Evolutionary conservation across 202 grass and related monocot genomes (phyloP).

Genomic region (Musa balbisiana): DNA sequence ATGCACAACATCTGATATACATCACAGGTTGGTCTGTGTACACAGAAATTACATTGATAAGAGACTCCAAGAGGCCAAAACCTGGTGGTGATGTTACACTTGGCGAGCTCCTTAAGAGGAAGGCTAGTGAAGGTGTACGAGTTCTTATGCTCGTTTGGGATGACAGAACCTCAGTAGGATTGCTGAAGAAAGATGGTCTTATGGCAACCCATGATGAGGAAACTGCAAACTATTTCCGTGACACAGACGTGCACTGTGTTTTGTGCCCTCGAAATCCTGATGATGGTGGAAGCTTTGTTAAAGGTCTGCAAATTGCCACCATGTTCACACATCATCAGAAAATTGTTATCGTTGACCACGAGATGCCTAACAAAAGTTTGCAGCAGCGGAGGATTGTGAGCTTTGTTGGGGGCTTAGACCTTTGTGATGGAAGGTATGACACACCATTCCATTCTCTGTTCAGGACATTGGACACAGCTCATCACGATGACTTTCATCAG

Average conservation of each 20-base stretch:
- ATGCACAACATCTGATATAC: conserved; percentile 79
- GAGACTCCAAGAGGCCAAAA: conserved; percentile 40
- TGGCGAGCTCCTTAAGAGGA: conserved; percentile 87
- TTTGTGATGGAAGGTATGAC: conserved; percentile 89
- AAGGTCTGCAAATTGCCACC: conserved; percentile 52
- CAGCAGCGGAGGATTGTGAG: conserved; percentile 57
- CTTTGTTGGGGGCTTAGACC: conserved; percentile 83
- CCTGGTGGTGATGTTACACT: conserved; percentile 59
- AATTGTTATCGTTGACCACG: conserved; percentile 74
- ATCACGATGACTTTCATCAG: conserved; percentile 85
- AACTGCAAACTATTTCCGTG: conserved; percentile 52
- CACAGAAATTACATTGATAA: conserved; percentile 67
- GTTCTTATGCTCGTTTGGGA: conserved; percentile 97
- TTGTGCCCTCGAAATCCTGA: conserved; percentile 93
- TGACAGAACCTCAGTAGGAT: conserved; percentile 70
- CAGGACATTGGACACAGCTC: conserved; percentile 65
- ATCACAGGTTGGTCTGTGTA: conserved; percentile 87
- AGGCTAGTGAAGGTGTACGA: conserved; percentile 75
- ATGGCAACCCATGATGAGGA: conserved; percentile 87
- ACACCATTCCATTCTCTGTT: conserved; percentile 85
- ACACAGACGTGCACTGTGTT: conserved; percentile 58
- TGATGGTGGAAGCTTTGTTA: conserved; percentile 46
- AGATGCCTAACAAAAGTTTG: conserved; percentile 53
- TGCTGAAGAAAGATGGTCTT: conserved; percentile 53
- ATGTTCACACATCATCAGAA: conserved; percentile 95